Percentiles rank a stretch among this genome's conserved stretches.
These are phyloP conservation scores for Saccharomyces hybrid DNA, from an alignment of 1,139 yeast species.

Conservation along the genomic window DNA sequence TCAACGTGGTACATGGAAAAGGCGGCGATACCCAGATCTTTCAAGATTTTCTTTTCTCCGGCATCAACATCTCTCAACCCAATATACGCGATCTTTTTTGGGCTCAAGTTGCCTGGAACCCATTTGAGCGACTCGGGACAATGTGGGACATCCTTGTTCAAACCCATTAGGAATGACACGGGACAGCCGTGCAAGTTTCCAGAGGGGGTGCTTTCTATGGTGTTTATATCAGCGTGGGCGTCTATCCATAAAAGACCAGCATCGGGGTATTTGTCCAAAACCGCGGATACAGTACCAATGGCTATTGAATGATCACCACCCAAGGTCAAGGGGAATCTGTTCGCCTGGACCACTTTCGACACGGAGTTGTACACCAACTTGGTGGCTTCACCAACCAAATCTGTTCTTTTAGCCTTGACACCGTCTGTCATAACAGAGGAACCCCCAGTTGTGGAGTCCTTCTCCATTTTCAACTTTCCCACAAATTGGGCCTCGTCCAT, in stretches of 20 bases:
- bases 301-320: conserved; percentile 98
- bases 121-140: conserved; percentile 69
- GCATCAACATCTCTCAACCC: conserved; percentile 91
- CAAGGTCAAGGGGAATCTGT: conserved; percentile 67
- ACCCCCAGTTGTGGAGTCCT: conserved; percentile 39
- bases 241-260: conserved; percentile 94
- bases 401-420: conserved; percentile 58
- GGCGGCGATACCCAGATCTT: conserved; percentile 68
- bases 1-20: conserved; percentile 95
- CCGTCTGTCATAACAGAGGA: conserved; percentile 28
- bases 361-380: conserved; percentile 57
- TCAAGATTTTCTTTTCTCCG: conserved; percentile 70
- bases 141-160: conserved; percentile 41
- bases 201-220: conserved; percentile 75
- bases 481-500: conserved; percentile 44
- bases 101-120: conserved; percentile 63
- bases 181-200: conserved; percentile 98
- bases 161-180: conserved; percentile 79
- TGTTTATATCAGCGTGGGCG: conserved; percentile 95
- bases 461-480: conserved; percentile 17
- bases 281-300: conserved; percentile 85
- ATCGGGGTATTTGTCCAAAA: conserved; percentile 70
- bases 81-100: conserved; percentile 77
- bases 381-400: conserved; percentile 69
- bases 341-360: conserved; percentile 37